Base-by-base conservation (phyloP, 352 stramenopile species). In the Pythium sukuiense region DNA sequence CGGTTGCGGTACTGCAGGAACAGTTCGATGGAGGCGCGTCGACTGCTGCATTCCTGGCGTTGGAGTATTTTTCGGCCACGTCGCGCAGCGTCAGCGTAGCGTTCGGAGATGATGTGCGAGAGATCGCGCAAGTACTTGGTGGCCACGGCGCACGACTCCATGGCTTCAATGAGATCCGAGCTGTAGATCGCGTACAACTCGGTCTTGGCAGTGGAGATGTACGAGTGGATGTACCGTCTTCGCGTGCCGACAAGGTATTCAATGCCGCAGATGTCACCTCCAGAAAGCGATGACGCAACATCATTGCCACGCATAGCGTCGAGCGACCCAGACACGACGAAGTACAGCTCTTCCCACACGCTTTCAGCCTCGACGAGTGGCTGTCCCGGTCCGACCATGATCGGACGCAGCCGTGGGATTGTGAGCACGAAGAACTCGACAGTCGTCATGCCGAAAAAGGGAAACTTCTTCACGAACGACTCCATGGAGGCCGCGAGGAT, bases 301-400 rank as follows among this genome's bases (percentile, higher is more conserved):
- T 81, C 61, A 39, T 93, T 89, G 8, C 67, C 80, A 7, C 76
- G 80, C 24, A 92, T 71, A 0, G 74, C 81, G 35, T 93, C 81
- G 41, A 93, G 67, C 0, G 76, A 79, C 3, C 83, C 85, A 11
- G 33, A 72, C 0, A 81, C 79, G 20, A 93, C 71, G 35, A 93
- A 93, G 41, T 93, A 92, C 3, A 93, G 65, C 63, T 92, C 83
- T 65, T 92, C 85, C 85, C 85, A 92, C 1, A 93, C 83, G 55
- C 85, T 91, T 67, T 92, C 85, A 0, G 76, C 81, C 53, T 93
- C 85, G 0, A 93, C 81, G 29, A 93, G 73, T 0, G 79, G 69
- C 66, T 92, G 83, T 0, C 80, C 74, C 2, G 80, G 71, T 0
- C 79, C 79, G 12, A 92, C 60, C 9, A 92, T 76, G 50, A 91